A percentile compares a stretch with the other conserved stretches of the same genome.
Conservation (phyloP, 2,329 filamentous ascomycete genomes). For the Colletotrichum coccodes region DNA sequence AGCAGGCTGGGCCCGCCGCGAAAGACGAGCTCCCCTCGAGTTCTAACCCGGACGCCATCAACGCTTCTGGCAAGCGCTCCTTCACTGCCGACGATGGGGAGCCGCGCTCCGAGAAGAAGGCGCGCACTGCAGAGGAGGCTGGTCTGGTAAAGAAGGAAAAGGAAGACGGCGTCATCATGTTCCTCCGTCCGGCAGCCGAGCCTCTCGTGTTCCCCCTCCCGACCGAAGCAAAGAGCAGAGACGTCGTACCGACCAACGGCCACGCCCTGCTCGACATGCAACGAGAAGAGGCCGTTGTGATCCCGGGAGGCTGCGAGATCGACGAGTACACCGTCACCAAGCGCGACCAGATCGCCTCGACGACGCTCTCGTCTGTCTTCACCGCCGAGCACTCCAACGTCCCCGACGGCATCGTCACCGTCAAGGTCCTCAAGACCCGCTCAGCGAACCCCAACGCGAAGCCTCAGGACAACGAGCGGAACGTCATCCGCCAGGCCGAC, state of each 20-base stretch:
- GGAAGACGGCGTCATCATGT: conserved; percentile 66
- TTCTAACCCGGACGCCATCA: conserved; percentile 47
- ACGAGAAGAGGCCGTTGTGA: conserved; percentile 57
- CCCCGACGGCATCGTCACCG: conserved; percentile 64
- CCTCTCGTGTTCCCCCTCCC: conserved; percentile 63
- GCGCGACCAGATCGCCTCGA: conserved; percentile 65
- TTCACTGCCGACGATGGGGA: conserved; percentile 56
- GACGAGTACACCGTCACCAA: conserved; percentile 66
- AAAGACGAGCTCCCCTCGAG: conserved; percentile 34
- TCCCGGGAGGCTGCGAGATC: conserved; percentile 61
- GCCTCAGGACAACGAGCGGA: conserved; percentile 61
- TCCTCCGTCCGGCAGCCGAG: conserved; percentile 60
- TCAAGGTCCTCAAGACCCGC: conserved; percentile 69
- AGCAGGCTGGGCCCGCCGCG: conserved; percentile 38
- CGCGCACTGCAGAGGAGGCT: conserved; percentile 48
- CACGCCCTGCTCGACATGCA: conserved; percentile 64
- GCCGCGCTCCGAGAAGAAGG: conserved; percentile 51
- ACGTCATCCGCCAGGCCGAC: conserved; percentile 68
- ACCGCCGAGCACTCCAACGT: conserved; percentile 64
- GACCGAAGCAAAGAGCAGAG: conserved; percentile 56
- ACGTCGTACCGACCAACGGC: conserved; percentile 55
- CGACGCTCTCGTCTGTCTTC: conserved; percentile 65
- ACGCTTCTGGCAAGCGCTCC: conserved; percentile 62
- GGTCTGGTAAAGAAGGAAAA: conserved; percentile 37
- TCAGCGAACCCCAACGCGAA: conserved; percentile 50